Conservation (phyloP, 352 stramenopile species). For the Aphanomyces stellatus region DNA sequence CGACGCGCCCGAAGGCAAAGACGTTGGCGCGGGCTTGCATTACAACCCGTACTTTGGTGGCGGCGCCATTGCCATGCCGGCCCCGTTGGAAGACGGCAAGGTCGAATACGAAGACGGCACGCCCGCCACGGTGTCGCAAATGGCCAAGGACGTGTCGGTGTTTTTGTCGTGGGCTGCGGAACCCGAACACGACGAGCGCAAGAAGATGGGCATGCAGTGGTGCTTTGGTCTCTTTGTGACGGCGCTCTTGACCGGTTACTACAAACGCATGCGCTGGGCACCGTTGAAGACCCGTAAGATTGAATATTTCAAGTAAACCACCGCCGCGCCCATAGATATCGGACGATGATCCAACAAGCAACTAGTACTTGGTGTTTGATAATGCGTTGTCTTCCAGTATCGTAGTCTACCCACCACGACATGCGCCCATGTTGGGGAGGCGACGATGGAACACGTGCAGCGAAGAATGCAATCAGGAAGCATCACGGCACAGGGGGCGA, state of each 20-base stretch:
- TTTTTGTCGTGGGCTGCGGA: constrained; percentile 97
- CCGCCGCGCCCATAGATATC: too few relatives aligned
- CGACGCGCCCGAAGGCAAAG: constrained; percentile 88
- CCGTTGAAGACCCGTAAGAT: constrained; percentile 98
- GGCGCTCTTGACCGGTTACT: constrained; percentile 92
- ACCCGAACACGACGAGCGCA: constrained; percentile 96
- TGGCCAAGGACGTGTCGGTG: constrained; percentile 96
- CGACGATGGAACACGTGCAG: too few relatives aligned
- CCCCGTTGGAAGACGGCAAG: constrained; percentile 94
- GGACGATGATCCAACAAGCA: too few relatives aligned
- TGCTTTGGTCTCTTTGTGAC: constrained; percentile 88
- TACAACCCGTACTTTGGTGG: constrained; percentile 99
- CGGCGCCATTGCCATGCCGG: constrained; percentile 97
- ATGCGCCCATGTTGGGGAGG: too few relatives aligned
- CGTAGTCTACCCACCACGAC: too few relatives aligned
- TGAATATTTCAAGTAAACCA: constrained; percentile 96
- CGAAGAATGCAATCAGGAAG: too few relatives aligned
- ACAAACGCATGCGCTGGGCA: constrained; percentile 98
- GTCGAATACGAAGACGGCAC: constrained; percentile 98
- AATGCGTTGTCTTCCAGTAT: too few relatives aligned
- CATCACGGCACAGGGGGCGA: too few relatives aligned
- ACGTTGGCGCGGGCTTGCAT: constrained; percentile 83
- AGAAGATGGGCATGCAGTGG: constrained; percentile 95
- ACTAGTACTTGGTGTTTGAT: too few relatives aligned
- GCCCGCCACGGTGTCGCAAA: constrained; percentile 94